phyloP scores from a whole-genome alignment of 495 filamentous ascomycete genomes.

The Neurospora sp. region DNA sequence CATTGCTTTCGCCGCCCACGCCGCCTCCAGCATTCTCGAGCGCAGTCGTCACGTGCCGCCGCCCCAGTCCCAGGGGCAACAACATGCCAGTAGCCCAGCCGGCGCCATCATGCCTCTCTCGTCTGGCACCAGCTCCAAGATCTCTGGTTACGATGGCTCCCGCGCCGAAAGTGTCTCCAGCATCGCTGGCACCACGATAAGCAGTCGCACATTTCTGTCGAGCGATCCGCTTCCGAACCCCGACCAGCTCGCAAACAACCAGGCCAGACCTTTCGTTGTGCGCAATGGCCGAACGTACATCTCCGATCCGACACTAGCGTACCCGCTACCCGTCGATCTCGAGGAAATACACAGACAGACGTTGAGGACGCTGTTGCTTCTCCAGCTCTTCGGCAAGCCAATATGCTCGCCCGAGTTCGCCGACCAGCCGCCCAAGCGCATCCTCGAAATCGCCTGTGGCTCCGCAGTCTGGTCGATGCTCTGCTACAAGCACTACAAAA shows the following conservation, averaged over 20 bases:
- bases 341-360: conserved; percentile 81
- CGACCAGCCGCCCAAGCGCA: conserved; percentile 57
- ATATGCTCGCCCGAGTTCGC: conserved; percentile 61
- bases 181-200: conserved; percentile 24
- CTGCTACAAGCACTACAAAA: conserved; percentile 66
- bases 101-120: conserved; percentile 28
- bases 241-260: conserved; percentile 20
- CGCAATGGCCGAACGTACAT: conserved; percentile 74
- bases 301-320: conserved; percentile 61
- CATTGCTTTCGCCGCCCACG: conserved; percentile 2
- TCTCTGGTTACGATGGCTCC: conserved; percentile 10
- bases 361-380: conserved; percentile 69
- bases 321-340: conserved; percentile 83
- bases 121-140: conserved; percentile 16
- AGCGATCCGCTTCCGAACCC: conserved; percentile 19
- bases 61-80: conserved; percentile 9
- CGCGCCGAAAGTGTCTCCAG: conserved; percentile 33
- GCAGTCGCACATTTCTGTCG: conserved; percentile 26
- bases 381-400: conserved; percentile 69
- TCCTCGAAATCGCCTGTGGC: conserved; percentile 84
- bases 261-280: conserved; percentile 53
- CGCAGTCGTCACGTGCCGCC: not conserved
- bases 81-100: conserved; percentile 18
- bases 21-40: conserved; percentile 17
- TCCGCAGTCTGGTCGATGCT: conserved; percentile 82